A percentile compares a stretch with the other conserved stretches of the same genome.
Evolutionary conservation across 805 yeast species (phyloP).

Genomic region (Teunomyces panamensis): DNA sequence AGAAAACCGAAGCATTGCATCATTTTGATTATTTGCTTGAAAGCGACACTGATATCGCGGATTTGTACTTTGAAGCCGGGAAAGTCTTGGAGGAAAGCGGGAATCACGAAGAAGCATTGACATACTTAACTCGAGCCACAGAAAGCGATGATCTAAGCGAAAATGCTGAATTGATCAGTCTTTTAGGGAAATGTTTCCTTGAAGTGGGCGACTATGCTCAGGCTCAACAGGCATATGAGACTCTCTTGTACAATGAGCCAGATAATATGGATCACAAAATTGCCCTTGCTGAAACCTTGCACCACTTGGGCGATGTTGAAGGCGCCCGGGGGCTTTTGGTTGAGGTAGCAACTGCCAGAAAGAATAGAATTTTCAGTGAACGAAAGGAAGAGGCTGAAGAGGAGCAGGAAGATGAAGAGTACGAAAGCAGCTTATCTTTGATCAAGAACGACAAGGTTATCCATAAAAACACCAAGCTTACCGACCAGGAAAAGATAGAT

Average conservation of each 20-base stretch:
- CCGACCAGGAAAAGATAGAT: slow-evolving; percentile 48
- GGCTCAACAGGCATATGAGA: slow-evolving; percentile 59
- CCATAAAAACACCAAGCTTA: slow-evolving; percentile 14
- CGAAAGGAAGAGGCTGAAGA: slow-evolving; percentile 23
- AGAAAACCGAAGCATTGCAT: slow-evolving; percentile 64
- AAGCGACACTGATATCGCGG: slow-evolving; percentile 63
- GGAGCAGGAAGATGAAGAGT: slow-evolving; percentile 8
- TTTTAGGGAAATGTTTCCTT: slow-evolving; percentile 74
- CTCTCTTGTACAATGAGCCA: slow-evolving; percentile 55
- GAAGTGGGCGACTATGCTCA: slow-evolving; percentile 66
- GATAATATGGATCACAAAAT: slow-evolving; percentile 69
- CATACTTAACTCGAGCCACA: slow-evolving; percentile 57
- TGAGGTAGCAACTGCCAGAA: slow-evolving; percentile 47
- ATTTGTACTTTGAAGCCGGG: slow-evolving; percentile 77
- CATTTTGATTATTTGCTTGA: slow-evolving; percentile 64
- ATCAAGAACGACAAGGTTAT: slow-evolving; percentile 10
- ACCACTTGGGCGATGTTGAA: slow-evolving; percentile 58
- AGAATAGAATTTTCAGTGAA: slow-evolving; percentile 9
- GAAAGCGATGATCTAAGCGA: slow-evolving; percentile 48
- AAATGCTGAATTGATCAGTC: slow-evolving; percentile 49
- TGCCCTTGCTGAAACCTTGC: slow-evolving; percentile 78
- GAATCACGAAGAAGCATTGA: slow-evolving; percentile 70
- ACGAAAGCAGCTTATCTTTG: slow-evolving; percentile 8
- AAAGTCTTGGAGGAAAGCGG: slow-evolving; percentile 66
- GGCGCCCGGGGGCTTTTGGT: slow-evolving; percentile 53